Conservation (phyloP, 139 green algal species). For the Chlamydomonas schloesseri region DNA sequence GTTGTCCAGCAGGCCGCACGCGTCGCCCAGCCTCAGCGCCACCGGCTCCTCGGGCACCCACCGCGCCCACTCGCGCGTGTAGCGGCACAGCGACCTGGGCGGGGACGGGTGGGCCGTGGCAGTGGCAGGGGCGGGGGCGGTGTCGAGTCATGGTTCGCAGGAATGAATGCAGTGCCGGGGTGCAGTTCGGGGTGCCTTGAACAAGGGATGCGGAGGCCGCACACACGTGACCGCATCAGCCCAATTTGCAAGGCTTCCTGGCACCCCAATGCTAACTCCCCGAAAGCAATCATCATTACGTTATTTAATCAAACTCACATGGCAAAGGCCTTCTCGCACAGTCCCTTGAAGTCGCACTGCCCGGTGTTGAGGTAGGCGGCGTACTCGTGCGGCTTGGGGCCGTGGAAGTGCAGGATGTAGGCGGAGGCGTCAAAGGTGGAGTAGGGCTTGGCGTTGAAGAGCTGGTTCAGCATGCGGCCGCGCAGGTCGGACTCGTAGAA, state of each 20-base stretch:
- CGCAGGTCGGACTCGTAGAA: slow-evolving; percentile 42
- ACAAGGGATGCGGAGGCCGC: too few relatives aligned
- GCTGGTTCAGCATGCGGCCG: slow-evolving; percentile 17
- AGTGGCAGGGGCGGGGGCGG: neutral
- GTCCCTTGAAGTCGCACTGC: slow-evolving; percentile 18
- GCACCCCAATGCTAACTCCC: too few relatives aligned
- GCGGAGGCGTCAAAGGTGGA: neutral
- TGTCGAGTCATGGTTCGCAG: too few relatives aligned
- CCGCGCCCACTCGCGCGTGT: slow-evolving; percentile 3
- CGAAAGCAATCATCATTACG: too few relatives aligned
- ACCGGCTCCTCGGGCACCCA: slow-evolving; percentile 9
- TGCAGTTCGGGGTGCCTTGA: too few relatives aligned
- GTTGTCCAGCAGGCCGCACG: slow-evolving; percentile 1
- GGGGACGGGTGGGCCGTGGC: neutral
- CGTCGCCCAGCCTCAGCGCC: slow-evolving; percentile 17
- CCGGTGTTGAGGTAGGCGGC: neutral
- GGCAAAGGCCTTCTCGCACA: slow-evolving; percentile 14
- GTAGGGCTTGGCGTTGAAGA: slow-evolving; percentile 52
- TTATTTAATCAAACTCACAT: neutral
- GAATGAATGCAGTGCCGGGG: neutral
- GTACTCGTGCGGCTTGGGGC: neutral
- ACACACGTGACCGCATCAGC: too few relatives aligned
- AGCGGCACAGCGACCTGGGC: slow-evolving; percentile 3
- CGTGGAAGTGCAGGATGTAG: neutral
- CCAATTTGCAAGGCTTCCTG: too few relatives aligned